Conservation (phyloP, 2,329 filamentous ascomycete genomes). For the Sarocladiaceae sp. region DNA sequence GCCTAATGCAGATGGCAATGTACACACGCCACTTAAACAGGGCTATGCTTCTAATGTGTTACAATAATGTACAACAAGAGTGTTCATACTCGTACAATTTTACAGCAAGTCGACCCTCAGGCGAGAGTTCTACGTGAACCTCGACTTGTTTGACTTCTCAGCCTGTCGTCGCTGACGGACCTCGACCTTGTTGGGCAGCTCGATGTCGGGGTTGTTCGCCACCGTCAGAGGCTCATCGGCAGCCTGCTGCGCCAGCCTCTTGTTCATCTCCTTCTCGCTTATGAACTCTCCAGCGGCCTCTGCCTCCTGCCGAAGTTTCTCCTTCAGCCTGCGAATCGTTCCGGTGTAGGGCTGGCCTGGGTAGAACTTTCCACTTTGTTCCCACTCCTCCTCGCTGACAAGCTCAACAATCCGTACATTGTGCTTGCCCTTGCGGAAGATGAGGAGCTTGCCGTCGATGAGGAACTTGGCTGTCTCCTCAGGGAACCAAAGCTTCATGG, state of each 20-base stretch:
- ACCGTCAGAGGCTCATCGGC: constrained; percentile 21
- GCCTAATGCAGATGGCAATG: not conserved
- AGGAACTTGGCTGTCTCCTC: constrained; percentile 56
- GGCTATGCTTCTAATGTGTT: constrained; percentile 13
- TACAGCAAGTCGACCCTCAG: constrained; percentile 3
- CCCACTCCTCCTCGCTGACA: constrained; percentile 52
- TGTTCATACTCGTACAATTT: not conserved
- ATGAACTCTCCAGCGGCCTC: constrained; percentile 23
- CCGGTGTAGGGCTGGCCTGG: constrained; percentile 50
- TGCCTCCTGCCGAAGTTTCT: constrained; percentile 31
- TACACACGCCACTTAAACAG: not conserved
- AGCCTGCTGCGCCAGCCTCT: constrained; percentile 21
- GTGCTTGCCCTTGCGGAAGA: constrained; percentile 61
- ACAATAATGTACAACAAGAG: constrained; percentile 21
- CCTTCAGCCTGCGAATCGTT: constrained; percentile 37
- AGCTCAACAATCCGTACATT: constrained; percentile 59
- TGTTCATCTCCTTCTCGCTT: constrained; percentile 22
- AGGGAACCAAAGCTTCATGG: constrained; percentile 55
- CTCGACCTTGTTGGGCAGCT: constrained; percentile 32
- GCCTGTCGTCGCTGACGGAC: constrained; percentile 21
- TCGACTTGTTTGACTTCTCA: constrained; percentile 11
- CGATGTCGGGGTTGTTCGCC: constrained; percentile 36
- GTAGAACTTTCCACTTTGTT: constrained; percentile 43
- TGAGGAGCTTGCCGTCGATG: constrained; percentile 54
- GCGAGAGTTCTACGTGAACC: no score